Percentiles rank a stretch among this genome's conserved stretches.
These are phyloP conservation scores for Phytophthora rubi DNA, from an alignment of 352 stramenopile species.

Conservation along the genomic window DNA sequence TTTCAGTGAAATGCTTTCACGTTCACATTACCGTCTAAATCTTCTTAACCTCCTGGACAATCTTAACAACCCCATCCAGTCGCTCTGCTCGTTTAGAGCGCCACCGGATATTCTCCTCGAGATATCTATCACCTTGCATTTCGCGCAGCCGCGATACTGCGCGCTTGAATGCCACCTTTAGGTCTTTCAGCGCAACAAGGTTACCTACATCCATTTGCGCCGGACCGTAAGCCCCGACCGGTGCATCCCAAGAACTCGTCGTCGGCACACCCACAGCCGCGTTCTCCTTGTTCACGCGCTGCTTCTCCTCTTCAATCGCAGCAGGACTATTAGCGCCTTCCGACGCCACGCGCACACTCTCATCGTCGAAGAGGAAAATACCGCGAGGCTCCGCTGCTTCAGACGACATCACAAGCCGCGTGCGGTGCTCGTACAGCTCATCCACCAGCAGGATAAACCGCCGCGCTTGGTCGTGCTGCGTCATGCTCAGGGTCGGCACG, in stretches of 20 bases:
- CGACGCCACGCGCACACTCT: conserved; percentile 38
- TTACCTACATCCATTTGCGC: conserved; percentile 69
- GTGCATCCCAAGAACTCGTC: conserved; percentile 72
- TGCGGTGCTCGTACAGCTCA: conserved; percentile 95
- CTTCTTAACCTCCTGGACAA: conserved; percentile 10
- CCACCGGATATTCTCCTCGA: conserved; percentile 49
- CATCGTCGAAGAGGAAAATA: conserved; percentile 81
- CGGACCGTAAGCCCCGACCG: conserved; percentile 62
- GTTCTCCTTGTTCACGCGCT: conserved; percentile 53
- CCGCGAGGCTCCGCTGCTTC: conserved; percentile 38
- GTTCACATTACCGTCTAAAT: no score
- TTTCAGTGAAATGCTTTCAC: no score
- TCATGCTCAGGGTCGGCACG: conserved; percentile 88
- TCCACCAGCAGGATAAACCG: conserved; percentile 98
- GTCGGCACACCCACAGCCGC: conserved; percentile 59
- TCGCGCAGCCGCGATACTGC: conserved; percentile 84
- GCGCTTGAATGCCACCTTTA: conserved; percentile 82
- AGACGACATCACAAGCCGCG: conserved; percentile 63
- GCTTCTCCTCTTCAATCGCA: conserved; percentile 42
- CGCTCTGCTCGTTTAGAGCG: conserved; percentile 22
- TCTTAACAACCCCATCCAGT: conserved; percentile 36
- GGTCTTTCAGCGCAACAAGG: conserved; percentile 71
- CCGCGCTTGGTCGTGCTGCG: conserved; percentile 91
- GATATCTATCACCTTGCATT: conserved; percentile 87
- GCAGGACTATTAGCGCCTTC: conserved; percentile 30